Conservation (phyloP, 345 rosid species). For the Citrus hindsii region DNA sequence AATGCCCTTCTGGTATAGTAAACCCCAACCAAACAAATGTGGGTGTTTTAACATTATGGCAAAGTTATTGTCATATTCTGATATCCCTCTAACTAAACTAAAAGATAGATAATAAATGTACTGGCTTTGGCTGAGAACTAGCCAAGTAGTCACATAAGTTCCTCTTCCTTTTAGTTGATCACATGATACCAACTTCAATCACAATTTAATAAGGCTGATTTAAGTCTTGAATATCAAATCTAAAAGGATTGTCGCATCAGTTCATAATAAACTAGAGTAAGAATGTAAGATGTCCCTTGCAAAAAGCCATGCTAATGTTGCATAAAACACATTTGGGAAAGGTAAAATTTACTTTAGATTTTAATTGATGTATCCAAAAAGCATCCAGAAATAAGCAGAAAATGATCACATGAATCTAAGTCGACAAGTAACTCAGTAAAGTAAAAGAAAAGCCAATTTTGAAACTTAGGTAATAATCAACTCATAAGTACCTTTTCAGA, state of each 20-base stretch:
- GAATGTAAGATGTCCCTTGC: not conserved
- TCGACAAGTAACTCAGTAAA: not conserved
- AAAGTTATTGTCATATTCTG: not conserved
- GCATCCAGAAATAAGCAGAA: too few species aligned
- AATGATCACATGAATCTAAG: too few species aligned
- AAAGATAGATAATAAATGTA: not conserved
- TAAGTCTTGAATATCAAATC: not conserved
- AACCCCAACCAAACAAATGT: too few species aligned
- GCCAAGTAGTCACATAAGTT: not conserved
- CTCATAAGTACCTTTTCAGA: slow-evolving; percentile 45
- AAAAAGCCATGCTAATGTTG: not conserved
- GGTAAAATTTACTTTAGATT: too few species aligned
- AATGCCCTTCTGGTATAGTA: not conserved
- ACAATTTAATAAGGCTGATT: not conserved
- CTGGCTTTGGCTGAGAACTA: not conserved
- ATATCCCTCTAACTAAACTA: not conserved
- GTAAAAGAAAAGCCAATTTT: not conserved
- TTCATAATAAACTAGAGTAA: not conserved
- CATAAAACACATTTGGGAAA: too few species aligned
- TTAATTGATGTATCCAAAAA: too few species aligned
- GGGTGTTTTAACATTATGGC: not conserved
- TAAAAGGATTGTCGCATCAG: not conserved
- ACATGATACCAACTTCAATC: not conserved
- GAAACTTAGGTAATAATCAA: slow-evolving; percentile 2
- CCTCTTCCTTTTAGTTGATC: not conserved